Base-by-base conservation (phyloP, 139 green algal species). In the Micractinium conductrix region DNA sequence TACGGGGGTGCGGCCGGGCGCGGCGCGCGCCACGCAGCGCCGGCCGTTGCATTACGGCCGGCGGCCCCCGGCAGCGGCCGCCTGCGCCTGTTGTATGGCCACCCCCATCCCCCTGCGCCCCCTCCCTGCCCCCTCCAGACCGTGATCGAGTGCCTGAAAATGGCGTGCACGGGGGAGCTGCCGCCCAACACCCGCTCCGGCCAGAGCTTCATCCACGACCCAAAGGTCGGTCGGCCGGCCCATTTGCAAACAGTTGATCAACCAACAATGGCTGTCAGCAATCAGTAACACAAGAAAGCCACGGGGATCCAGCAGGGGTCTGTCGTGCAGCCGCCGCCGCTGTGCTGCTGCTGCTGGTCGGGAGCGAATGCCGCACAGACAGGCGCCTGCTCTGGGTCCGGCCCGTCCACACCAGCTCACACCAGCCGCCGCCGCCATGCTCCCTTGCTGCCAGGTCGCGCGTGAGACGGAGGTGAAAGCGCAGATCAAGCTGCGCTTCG, bases 91-190 rank as follows among this genome's bases (percentile, higher is more conserved):
- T 7, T 6, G 30, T 12, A n/a, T 5, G 2, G 73, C 8, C 35
- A 62, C 33, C 73, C 12, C 5, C 65, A 30, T 44, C 7, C 9
- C 33, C 67, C 35, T 26, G 35, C 14, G 24, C 42, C 6, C 28
- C 44, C 30, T 62, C 48, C 22, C 48, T 71, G 8, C 50, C 33
- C 14, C 42, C 44, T 30, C 65, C 44, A 99, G 96, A 99, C 97
- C 2, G 92, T 99, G n/a, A 99, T 99, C 48, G 97, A 99, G 88
- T 99, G 95, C 87, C 88, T 99, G 35, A 98, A 98, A 79, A 93
- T 97, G 86, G 96, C 96, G 1, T 97, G 91, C 84, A 99, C 97
- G 9, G 97, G 97, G 6, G 94, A 97, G 82, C 89, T 99, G 78
- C 97, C 97, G 22, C 97, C 97, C 48, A 99, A 98, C 91, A 94